Evolutionary conservation across 2,329 filamentous ascomycete genomes (phyloP).

Genomic region (Balansia obtecta): DNA sequence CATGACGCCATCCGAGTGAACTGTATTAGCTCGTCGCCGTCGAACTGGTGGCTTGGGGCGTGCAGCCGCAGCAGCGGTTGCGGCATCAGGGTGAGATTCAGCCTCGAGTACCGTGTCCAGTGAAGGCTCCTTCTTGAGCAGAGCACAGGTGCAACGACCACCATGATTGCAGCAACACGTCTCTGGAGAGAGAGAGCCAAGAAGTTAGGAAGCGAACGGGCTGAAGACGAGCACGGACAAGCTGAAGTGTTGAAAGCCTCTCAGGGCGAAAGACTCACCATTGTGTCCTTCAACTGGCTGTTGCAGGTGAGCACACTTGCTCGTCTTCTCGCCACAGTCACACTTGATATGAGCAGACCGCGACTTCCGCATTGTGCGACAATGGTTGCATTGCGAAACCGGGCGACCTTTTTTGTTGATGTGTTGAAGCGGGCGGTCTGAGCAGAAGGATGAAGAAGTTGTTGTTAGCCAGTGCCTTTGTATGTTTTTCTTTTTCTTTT

Average conservation of each 20-base stretch:
- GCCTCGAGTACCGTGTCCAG: conserved; percentile 54
- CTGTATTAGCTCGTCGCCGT: conserved; percentile 47
- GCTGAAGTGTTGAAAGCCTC: not conserved
- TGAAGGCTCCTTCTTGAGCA: conserved; percentile 43
- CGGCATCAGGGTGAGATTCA: conserved; percentile 39
- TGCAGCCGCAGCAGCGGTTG: conserved; percentile 13
- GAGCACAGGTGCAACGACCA: conserved; percentile 50
- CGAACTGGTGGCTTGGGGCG: conserved; percentile 31
- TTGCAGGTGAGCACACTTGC: conserved; percentile 52
- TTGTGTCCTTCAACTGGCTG: conserved; percentile 44
- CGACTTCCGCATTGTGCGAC: conserved; percentile 90
- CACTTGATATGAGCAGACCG: conserved; percentile 91
- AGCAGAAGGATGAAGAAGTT: not conserved
- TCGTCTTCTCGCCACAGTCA: conserved; percentile 89
- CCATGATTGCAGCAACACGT: conserved; percentile 62
- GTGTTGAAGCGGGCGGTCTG: conserved; percentile 83
- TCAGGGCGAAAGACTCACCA: conserved; percentile 30
- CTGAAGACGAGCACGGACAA: conserved; percentile 3
- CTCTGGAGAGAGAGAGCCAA: conserved; percentile 28
- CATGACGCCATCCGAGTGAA: conserved; percentile 46
- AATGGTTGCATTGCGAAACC: conserved; percentile 95
- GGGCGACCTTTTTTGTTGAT: conserved; percentile 97
- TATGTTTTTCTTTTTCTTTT: too few relatives aligned
- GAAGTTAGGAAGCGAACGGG: conserved; percentile 6
- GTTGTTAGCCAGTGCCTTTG: not conserved